phyloP scores from a whole-genome alignment of 805 yeast species.

The Groenewaldozyma tartarivorans region DNA sequence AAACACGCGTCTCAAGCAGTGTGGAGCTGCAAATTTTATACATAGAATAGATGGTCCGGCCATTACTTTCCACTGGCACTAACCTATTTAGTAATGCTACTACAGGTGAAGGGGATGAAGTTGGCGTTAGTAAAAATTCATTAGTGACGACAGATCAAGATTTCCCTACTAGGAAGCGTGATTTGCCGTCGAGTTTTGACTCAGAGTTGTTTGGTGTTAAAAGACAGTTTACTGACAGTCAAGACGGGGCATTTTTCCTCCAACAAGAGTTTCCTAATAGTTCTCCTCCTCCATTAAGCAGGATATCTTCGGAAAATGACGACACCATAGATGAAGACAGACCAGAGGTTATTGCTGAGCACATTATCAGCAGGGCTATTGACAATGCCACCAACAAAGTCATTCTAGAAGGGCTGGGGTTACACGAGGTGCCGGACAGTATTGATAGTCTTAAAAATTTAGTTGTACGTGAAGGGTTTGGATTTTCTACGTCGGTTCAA shows the following conservation, averaged over 20 bases:
- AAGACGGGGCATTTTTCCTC: not conserved
- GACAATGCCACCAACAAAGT: slow-evolving; percentile 12
- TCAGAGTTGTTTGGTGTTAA: not conserved
- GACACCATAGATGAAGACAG: not conserved
- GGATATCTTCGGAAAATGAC: not conserved
- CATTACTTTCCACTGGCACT: too few relatives aligned
- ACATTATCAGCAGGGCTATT: slow-evolving; percentile 10
- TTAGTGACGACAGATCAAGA: too few relatives aligned
- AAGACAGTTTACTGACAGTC: not conserved
- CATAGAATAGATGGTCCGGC: too few relatives aligned
- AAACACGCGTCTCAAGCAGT: too few relatives aligned
- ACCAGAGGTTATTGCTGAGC: slow-evolving; percentile 2
- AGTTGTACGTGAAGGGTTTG: slow-evolving; percentile 13
- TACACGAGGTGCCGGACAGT: slow-evolving; percentile 26
- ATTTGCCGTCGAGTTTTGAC: not conserved
- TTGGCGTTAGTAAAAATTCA: too few relatives aligned
- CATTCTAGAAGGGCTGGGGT: slow-evolving; percentile 17
- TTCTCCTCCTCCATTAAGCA: slow-evolving; percentile 10
- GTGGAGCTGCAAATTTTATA: too few relatives aligned
- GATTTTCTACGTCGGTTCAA: slow-evolving; percentile 12
- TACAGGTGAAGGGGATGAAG: too few relatives aligned
- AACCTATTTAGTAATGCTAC: too few relatives aligned
- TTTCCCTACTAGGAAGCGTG: not conserved
- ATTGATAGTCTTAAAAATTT: slow-evolving; percentile 26
- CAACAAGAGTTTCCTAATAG: slow-evolving; percentile 2